Percentiles rank a stretch among this genome's conserved stretches.
phyloP scores from a whole-genome alignment of 305 asterid species.

The Petunia hybrid region DNA sequence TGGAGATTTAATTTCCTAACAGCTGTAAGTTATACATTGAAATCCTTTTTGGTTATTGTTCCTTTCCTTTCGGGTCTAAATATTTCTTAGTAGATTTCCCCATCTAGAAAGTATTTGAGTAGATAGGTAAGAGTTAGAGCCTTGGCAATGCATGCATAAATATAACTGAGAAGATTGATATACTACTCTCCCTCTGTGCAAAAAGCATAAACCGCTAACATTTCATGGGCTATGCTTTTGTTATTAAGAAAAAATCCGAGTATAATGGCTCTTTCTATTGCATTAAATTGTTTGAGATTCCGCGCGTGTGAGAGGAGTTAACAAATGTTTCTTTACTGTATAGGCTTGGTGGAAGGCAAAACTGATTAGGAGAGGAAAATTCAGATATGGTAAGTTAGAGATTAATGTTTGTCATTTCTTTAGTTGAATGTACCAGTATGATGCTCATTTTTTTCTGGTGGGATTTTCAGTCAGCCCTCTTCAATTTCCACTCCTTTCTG shows the following conservation, averaged over 20 bases:
- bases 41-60: background rate
- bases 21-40: background rate
- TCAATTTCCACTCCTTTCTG: constrained; percentile 92
- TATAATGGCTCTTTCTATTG: background rate
- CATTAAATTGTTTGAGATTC: background rate
- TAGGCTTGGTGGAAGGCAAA: constrained; percentile 37
- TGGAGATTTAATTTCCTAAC: constrained; percentile 5
- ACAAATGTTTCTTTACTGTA: constrained; percentile 36
- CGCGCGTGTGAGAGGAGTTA: constrained; percentile 10
- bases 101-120: background rate
- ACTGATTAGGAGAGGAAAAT: constrained; percentile 31
- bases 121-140: background rate
- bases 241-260: no score
- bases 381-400: constrained; percentile 53
- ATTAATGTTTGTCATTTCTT: background rate
- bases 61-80: background rate
- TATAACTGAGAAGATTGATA: background rate
- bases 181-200: background rate
- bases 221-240: no score
- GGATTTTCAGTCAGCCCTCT: constrained; percentile 82
- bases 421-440: constrained; percentile 17
- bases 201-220: background rate
- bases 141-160: background rate
- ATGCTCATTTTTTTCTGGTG: constrained; percentile 38
- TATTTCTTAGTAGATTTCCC: background rate